phyloP scores from a whole-genome alignment of 768 basidiomycete genomes.

The Lentinula raphanica region DNA sequence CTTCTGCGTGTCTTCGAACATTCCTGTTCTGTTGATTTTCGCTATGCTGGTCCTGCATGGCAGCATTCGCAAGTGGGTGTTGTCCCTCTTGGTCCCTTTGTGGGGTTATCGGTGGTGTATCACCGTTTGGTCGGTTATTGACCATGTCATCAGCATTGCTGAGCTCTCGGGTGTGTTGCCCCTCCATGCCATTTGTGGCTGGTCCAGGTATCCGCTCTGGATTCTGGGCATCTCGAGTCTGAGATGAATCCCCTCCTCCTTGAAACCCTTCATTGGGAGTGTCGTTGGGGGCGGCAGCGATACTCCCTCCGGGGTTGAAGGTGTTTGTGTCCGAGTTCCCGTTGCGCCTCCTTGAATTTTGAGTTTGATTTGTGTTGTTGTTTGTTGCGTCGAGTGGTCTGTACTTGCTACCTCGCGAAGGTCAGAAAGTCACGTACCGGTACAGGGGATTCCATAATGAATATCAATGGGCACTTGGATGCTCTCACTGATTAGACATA shows the following conservation, averaged over 20 bases:
- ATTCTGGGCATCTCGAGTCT: too few relatives aligned
- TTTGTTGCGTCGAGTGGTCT: neutral
- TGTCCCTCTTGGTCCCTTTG: conserved; percentile 4
- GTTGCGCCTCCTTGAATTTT: neutral
- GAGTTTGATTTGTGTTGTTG: neutral
- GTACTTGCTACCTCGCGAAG: neutral
- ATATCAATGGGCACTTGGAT: too few relatives aligned
- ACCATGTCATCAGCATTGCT: too few relatives aligned
- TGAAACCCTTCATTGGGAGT: neutral
- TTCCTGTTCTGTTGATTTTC: too few relatives aligned
- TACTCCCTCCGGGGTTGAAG: neutral
- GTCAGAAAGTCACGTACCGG: neutral
- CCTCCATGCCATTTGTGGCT: too few relatives aligned
- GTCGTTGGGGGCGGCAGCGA: neutral
- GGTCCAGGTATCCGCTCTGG: too few relatives aligned
- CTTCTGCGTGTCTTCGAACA: too few relatives aligned
- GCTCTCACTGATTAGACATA: too few relatives aligned
- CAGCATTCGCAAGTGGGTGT: conserved; percentile 10
- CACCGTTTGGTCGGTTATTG: too few relatives aligned
- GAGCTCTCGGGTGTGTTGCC: too few relatives aligned
- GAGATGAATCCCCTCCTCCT: neutral
- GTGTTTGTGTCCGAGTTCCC: neutral
- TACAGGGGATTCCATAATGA: neutral
- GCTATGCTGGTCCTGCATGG: too few relatives aligned
- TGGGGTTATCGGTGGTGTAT: too few relatives aligned